Base-by-base conservation (phyloP, 2,329 filamentous ascomycete species). In the Sporothrix phasma region DNA sequence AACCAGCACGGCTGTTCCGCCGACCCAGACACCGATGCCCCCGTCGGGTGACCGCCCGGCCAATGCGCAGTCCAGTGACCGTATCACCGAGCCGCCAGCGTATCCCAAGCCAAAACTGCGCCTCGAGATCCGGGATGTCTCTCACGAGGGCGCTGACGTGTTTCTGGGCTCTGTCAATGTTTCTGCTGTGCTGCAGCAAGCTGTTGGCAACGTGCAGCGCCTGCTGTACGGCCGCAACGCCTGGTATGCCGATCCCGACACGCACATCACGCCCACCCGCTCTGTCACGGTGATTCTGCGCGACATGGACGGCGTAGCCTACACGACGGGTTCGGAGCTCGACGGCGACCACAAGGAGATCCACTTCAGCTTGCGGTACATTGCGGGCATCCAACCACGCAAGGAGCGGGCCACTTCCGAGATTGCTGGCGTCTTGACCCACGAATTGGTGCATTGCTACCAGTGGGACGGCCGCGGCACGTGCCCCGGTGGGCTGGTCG, bases 381-480 rank as follows among this genome's bases (percentile, higher is more conserved):
- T 96, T 69, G 71, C 77, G 49, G 69, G 72, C 53, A 78, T 84
- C 67, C 64, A 71, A 39, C 70, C 80, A 0, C 65, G 64, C 43
- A 58, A 73, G 0, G 69, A 75, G 11, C 80, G 81, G 58, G 75
- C 76, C 13, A 67, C 72, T 26, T 70, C 80, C 45, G 91, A 97
- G 76, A 85, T 97, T 65, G 77, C 84, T 19, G 94, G 94, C 46
- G 92, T 97, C 0, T 75, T 97, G 22, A 88, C 89, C 1, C 93
- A 97, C 73, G 93, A 97, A 76, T 87, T 97, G 67, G 93, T 97
- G 15, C 94, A 97, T 77, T 97, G 92, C 76, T 95, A 89, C 76
- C 93, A 97, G 75, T 88, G 90, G 75, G 87, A 90, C 69, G 88
- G 80, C 1, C 77, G 70, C 22, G 80, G 79, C 1, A 77, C 77